These are phyloP conservation scores for Penicillium sp. DNA, from an alignment of 2,329 filamentous ascomycete genomes.

Conservation along the genomic window DNA sequence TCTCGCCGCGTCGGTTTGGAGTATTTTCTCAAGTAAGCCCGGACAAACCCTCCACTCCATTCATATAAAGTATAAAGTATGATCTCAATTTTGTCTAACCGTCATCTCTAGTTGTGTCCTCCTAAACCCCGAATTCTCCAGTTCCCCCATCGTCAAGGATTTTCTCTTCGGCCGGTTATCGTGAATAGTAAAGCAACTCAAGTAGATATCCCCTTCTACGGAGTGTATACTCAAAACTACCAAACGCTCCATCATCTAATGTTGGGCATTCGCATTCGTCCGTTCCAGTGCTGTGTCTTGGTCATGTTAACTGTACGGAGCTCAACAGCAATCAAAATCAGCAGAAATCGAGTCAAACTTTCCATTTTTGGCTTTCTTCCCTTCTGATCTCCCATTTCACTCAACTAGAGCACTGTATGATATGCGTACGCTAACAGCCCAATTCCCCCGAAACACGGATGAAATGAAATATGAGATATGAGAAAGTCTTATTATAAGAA, in stretches of 20 bases:
- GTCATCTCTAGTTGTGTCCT: conserved; percentile 70
- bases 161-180: conserved; percentile 67
- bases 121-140: conserved; percentile 89
- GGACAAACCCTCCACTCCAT: conserved; percentile 15
- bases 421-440: too few relatives aligned
- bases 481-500: background rate
- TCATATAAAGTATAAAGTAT: too few relatives aligned
- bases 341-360: too few relatives aligned
- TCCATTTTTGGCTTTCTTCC: too few relatives aligned
- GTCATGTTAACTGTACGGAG: too few relatives aligned
- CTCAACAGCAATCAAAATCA: too few relatives aligned
- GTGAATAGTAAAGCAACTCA: conserved; percentile 9
- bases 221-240: background rate
- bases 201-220: background rate
- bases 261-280: too few relatives aligned
- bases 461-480: background rate
- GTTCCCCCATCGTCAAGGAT: conserved; percentile 86
- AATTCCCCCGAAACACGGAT: background rate
- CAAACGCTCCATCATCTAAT: too few relatives aligned
- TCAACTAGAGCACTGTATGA: too few relatives aligned
- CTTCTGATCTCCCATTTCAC: too few relatives aligned
- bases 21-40: conserved; percentile 85
- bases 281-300: too few relatives aligned
- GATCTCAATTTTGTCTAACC: too few relatives aligned
- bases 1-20: conserved; percentile 77